phyloP scores from a whole-genome alignment of 441 rosid species.

The Syzygium syzygioides region DNA sequence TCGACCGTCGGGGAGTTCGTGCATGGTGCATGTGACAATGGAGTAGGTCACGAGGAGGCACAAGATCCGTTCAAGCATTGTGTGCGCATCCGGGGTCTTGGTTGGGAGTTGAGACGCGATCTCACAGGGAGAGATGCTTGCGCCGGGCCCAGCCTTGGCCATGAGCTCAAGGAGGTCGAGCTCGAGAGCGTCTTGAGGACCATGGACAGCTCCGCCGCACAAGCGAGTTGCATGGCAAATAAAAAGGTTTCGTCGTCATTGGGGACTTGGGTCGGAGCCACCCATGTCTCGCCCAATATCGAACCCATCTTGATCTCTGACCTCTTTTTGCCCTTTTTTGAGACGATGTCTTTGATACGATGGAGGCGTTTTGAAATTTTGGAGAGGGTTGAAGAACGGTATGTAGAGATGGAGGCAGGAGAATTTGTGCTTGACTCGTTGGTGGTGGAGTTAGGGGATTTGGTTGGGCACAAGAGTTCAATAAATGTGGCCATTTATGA shows the following conservation, averaged over 20 bases:
- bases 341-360: neutral
- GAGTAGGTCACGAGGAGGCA: conserved; percentile 54
- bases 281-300: neutral
- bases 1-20: conserved; percentile 29
- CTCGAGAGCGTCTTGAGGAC: conserved; percentile 14
- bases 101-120: conserved; percentile 53
- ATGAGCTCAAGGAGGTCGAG: conserved; percentile 71
- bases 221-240: neutral
- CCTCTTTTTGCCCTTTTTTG: neutral
- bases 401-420: neutral
- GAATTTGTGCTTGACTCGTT: neutral
- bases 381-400: neutral
- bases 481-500: neutral
- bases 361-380: neutral
- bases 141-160: conserved; percentile 40
- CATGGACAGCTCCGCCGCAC: neutral
- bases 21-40: conserved; percentile 36
- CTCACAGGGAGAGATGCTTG: conserved; percentile 34
- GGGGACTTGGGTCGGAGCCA: neutral
- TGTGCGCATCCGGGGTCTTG: conserved; percentile 47
- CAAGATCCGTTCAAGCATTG: conserved; percentile 56
- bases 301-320: neutral
- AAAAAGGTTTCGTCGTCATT: neutral
- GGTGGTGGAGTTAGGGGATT: neutral
- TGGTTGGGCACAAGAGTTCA: neutral